phyloP scores from a whole-genome alignment of 345 rosid genomes.

The Sapria himalayana region DNA sequence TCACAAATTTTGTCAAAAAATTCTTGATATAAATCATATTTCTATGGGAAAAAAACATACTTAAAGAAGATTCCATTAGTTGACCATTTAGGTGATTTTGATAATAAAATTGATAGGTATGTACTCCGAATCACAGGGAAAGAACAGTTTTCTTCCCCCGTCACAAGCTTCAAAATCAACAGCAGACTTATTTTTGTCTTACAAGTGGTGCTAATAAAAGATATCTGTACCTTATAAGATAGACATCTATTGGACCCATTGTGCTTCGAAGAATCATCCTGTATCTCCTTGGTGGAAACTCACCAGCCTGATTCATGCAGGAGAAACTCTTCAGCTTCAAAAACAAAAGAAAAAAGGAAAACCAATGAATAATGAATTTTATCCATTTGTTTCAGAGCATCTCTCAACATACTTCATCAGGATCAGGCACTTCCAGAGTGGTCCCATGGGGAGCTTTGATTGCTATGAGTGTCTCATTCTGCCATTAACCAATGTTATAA shows the following conservation, averaged over 20 bases:
- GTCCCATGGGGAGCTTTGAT: slow-evolving; percentile 98
- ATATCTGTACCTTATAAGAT: slow-evolving; percentile 76
- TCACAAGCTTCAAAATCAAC: too few relatives aligned
- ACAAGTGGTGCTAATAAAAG: too few relatives aligned
- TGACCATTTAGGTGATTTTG: too few relatives aligned
- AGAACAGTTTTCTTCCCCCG: too few relatives aligned
- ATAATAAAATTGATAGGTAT: too few relatives aligned
- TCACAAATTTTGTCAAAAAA: too few relatives aligned
- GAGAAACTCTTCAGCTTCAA: slow-evolving; percentile 13
- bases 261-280: slow-evolving; percentile 86
- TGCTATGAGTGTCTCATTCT: slow-evolving; percentile 93
- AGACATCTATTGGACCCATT: slow-evolving; percentile 94
- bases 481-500: slow-evolving; percentile 10
- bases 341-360: slow-evolving; percentile 6
- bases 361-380: not conserved
- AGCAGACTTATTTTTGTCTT: too few relatives aligned
- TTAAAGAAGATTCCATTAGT: too few relatives aligned
- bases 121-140: too few relatives aligned
- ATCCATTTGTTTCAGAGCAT: too few relatives aligned
- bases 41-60: too few relatives aligned
- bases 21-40: too few relatives aligned
- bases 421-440: slow-evolving; percentile 90
- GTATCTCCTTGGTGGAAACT: slow-evolving; percentile 65
- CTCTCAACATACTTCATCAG: slow-evolving; percentile 49
- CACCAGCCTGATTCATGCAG: slow-evolving; percentile 36